phyloP scores from a whole-genome alignment of 106 monocot species.

The Allium fistulosum region DNA sequence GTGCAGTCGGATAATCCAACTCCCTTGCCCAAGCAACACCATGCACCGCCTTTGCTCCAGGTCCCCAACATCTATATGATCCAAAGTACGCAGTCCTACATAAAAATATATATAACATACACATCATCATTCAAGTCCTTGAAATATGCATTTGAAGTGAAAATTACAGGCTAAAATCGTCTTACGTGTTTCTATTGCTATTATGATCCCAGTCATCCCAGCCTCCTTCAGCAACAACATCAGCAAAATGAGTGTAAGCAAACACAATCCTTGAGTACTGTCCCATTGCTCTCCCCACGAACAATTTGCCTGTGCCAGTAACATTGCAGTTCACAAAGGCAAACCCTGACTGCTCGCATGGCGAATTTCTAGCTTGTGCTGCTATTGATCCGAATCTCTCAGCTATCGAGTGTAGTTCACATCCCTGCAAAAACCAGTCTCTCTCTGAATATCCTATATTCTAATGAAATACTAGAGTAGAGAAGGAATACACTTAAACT shows the following conservation, averaged over 20 bases:
- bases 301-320: conserved; percentile 73
- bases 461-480: no score
- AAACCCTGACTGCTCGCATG: conserved; percentile 73
- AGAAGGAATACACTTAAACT: no score
- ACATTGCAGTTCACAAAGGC: conserved; percentile 81
- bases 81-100: conserved; percentile 91
- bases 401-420: conserved; percentile 85
- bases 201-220: conserved; percentile 94
- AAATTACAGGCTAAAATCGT: not conserved
- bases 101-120: not conserved
- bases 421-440: conserved; percentile 21
- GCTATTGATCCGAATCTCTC: conserved; percentile 78
- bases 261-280: conserved; percentile 89
- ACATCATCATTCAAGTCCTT: not conserved
- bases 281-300: conserved; percentile 89
- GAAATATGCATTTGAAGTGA: not conserved
- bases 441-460: no score
- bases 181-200: conserved; percentile 63
- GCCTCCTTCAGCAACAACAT: conserved; percentile 60
- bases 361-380: conserved; percentile 60
- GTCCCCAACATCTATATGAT: conserved; percentile 77
- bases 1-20: conserved; percentile 52
- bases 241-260: conserved; percentile 84
- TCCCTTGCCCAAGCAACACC: conserved; percentile 65
- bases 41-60: conserved; percentile 52